Base-by-base conservation (phyloP, 768 basidiomycete genomes). In the Lactarius sanguifluus region DNA sequence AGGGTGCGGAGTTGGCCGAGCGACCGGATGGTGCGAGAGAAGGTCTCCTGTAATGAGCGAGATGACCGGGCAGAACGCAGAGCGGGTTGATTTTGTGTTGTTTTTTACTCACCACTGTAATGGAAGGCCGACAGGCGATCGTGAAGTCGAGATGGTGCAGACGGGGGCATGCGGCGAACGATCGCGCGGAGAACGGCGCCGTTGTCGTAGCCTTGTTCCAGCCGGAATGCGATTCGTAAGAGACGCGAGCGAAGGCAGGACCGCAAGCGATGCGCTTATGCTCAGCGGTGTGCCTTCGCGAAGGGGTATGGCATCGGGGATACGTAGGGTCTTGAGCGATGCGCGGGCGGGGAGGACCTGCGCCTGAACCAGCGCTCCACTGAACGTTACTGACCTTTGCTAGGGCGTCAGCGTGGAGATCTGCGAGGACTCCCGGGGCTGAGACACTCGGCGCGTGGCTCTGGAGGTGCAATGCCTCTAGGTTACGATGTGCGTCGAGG, bases 161-260 rank as follows among this genome's bases (percentile, higher is more conserved):
- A 61, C 82, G 81, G 13, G 90, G 89, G 71, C 89, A 91, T 0
- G 87, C 82, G 15, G 84, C 77, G 61, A 85, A 85, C 83, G 64
- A 92, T 81, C 4, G 87, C 86, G 55, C 87, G 84, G 40, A 92
- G 79, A 64, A 91, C 77, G 70, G 86, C 86, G 32, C 85, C 86
- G 71, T 87, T 87, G 70, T 92, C 90, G 71, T 91, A 91, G 5
- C 74, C 75, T 71, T 86, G 85, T 71, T 91, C 87, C 59, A 91
- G 81, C 45, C 83, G 81, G 72, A 91, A 91, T 18, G 84, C 79
- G 52, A 91, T 83, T 83, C 61, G 82, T 85, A 63, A 92, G 79
- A 47, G 85, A 81, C 15, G 79, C 81, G 30, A 92, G 80, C 5
- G 79, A 78, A 23, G 81, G 81, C 25, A 91, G 72, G 57, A 81